Percentiles rank a stretch among this genome's conserved stretches.
These are phyloP conservation scores for Kodamaea hsintzibuensis DNA, from an alignment of 805 yeast genomes.

Conservation along the genomic window DNA sequence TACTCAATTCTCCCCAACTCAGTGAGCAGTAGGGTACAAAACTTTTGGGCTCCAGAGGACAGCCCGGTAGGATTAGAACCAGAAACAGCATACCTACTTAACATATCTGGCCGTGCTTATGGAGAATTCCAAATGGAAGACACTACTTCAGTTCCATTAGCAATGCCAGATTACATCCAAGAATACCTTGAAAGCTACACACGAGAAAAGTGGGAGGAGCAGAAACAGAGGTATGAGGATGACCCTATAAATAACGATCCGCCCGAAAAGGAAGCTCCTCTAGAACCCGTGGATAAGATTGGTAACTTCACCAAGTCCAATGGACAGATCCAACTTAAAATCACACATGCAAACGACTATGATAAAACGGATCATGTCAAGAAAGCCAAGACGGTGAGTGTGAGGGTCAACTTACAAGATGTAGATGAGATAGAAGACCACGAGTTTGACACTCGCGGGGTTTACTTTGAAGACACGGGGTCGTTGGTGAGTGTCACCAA, in stretches of 20 bases:
- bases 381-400: conserved; percentile 32
- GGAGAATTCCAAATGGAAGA: conserved; percentile 31
- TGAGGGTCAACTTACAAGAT: conserved; percentile 39
- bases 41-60: conserved; percentile 49
- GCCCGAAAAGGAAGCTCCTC: not conserved
- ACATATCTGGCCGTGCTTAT: conserved; percentile 34
- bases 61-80: conserved; percentile 14
- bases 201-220: conserved; percentile 24
- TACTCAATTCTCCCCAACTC: conserved; percentile 61
- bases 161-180: conserved; percentile 31
- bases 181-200: conserved; percentile 28
- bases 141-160: conserved; percentile 18
- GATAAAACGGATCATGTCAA: conserved; percentile 15
- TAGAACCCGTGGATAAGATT: conserved; percentile 12
- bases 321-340: conserved; percentile 21
- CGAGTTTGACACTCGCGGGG: conserved; percentile 53
- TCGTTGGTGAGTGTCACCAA: conserved; percentile 57
- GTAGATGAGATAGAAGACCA: conserved; percentile 50
- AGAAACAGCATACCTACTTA: conserved; percentile 30
- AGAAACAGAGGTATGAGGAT: conserved; percentile 26
- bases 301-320: conserved; percentile 32
- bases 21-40: conserved; percentile 48
- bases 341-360: conserved; percentile 14
- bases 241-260: conserved; percentile 24
- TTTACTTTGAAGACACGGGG: conserved; percentile 68